Conservation (phyloP, 1,284 basidiomycete species). For the Coniferiporia sulphurascens region DNA sequence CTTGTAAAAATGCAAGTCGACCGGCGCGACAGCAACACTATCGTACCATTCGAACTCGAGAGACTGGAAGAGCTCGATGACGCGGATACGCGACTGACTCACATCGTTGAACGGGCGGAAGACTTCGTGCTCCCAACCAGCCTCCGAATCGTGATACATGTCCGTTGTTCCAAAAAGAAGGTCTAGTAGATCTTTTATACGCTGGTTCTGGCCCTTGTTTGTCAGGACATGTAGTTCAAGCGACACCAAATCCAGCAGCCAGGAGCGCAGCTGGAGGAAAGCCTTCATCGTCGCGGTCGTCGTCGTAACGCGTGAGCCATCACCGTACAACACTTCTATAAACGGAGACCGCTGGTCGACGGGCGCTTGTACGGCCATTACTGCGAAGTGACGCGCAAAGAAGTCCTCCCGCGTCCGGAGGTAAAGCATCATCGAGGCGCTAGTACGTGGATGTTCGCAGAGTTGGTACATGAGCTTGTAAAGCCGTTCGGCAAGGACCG, state of each 20-base stretch:
- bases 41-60: constrained; percentile 89
- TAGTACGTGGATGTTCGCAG: constrained; percentile 82
- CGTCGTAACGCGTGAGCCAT: constrained; percentile 70
- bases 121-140: constrained; percentile 44
- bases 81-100: constrained; percentile 76
- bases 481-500: constrained; percentile 82
- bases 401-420: constrained; percentile 88
- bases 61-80: constrained; percentile 85
- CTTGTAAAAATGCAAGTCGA: constrained; percentile 65
- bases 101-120: constrained; percentile 62
- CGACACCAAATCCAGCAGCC: constrained; percentile 82
- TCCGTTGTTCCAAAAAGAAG: constrained; percentile 70
- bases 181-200: constrained; percentile 65
- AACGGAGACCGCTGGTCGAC: constrained; percentile 43
- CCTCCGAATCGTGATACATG: constrained; percentile 36
- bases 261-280: constrained; percentile 80
- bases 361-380: constrained; percentile 61
- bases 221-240: constrained; percentile 88
- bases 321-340: constrained; percentile 68
- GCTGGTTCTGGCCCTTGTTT: constrained; percentile 68
- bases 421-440: constrained; percentile 81
- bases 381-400: constrained; percentile 79
- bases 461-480: constrained; percentile 84
- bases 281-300: constrained; percentile 71
- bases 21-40: constrained; percentile 50